Base-by-base conservation (phyloP, 768 basidiomycete species). In the Dentipellis fragilis region DNA sequence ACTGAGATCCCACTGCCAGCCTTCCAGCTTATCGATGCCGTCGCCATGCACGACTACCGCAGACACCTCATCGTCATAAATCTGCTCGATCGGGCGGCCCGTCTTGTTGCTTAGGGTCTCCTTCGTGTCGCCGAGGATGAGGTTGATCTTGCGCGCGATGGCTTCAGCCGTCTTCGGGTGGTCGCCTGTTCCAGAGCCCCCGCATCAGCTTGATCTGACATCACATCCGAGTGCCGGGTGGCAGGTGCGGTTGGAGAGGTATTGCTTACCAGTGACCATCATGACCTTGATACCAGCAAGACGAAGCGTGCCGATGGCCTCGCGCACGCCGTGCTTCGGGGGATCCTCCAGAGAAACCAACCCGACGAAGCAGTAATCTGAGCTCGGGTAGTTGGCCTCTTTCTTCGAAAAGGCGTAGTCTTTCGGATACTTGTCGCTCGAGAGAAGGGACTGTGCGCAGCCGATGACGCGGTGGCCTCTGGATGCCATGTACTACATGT, bases 1-100 rank as follows among this genome's bases (percentile, higher is more conserved):
- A 83, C 83, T 85, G 63, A 82, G 78, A 69, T 85, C 84, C 84
- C 84, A 85, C 66, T 85, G 82, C 81, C 83, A 85, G 4, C 81
- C 82, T 63, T 85, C 80, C 14, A 86, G 66, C 7, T 67, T 66
- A 62, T 86, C 84, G 56, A 86, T 84, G 40, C 80, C 76, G 58
- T 86, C 84, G 39, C 84, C 83, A 60, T 85, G 84, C 37, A 86
- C 73, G 29, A 85, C 82, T 22, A 85, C 76, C 4, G 84, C 84
- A 48, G 73, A 72, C 50, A 83, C 77, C 68, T 86, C 83, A 58
- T 85, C 84, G 22, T 85, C 84, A 57, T 83, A 85, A 38, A 86
- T 74, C 51, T 82, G 78, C 52, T 79, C 79, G 6, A 80, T 54
- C 5, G 75, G 66, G 37, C 81, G 72, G 1, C 74, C 77, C 4